Evolutionary conservation across 192 early-diverging fungal species (phyloP).

Genomic region (Phlyctochytrium bullatum): DNA sequence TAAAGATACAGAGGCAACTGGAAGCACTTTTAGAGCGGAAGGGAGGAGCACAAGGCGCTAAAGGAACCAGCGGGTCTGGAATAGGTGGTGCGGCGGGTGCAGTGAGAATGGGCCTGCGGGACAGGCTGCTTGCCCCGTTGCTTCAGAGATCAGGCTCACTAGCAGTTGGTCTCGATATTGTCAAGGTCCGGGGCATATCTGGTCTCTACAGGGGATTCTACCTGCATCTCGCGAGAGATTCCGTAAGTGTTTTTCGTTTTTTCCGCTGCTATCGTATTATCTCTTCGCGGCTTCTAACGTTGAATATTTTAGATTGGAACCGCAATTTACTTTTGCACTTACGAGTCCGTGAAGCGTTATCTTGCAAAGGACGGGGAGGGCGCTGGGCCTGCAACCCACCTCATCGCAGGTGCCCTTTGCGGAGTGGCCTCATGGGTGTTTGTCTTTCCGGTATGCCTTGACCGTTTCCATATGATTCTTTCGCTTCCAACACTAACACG

Average conservation of each 20-base stretch:
- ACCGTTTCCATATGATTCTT: too few relatives aligned
- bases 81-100: background rate
- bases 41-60: too few relatives aligned
- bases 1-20: constrained; percentile 22
- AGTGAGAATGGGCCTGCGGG: too few relatives aligned
- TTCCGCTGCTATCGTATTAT: too few relatives aligned
- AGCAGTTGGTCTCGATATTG: constrained; percentile 14
- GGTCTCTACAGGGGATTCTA: constrained; percentile 39
- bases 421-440: constrained; percentile 40
- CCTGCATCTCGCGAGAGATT: constrained; percentile 30
- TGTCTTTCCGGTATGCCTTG: constrained; percentile 40
- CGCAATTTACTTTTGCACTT: constrained; percentile 37
- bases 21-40: constrained; percentile 19
- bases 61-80: too few relatives aligned
- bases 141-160: background rate
- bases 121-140: too few relatives aligned
- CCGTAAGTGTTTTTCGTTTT: background rate
- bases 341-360: constrained; percentile 32
- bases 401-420: constrained; percentile 39
- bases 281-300: background rate
- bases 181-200: constrained; percentile 26
- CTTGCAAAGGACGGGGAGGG: constrained; percentile 5
- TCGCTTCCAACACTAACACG: too few relatives aligned
- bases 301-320: constrained; percentile 28
- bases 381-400: constrained; percentile 23